Conservation (phyloP, 108 stramenopile species). For the Schizochytrium sp. region DNA sequence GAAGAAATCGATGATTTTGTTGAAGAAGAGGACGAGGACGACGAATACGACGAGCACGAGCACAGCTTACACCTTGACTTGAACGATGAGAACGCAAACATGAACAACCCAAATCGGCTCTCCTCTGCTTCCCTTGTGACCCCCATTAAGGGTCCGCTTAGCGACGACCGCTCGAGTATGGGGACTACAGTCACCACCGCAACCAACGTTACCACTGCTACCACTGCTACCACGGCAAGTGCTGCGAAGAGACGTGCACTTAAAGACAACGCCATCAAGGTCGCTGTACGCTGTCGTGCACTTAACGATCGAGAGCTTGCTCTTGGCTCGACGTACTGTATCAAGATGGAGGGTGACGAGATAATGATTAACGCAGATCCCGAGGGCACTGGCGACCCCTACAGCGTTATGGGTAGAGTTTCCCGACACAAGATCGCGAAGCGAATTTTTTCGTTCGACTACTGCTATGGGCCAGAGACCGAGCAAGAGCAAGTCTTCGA, state of each 20-base stretch:
- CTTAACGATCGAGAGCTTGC: slow-evolving; percentile 19
- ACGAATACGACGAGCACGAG: too few species aligned
- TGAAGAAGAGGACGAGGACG: too few species aligned
- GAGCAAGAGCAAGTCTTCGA: slow-evolving; percentile 48
- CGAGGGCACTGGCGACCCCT: slow-evolving; percentile 20
- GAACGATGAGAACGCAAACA: too few species aligned
- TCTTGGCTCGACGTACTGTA: background rate
- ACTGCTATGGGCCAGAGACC: background rate
- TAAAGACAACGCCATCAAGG: slow-evolving; percentile 34
- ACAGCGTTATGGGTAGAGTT: background rate
- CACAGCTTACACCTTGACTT: too few species aligned
- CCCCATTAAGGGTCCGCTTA: too few species aligned
- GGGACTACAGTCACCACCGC: too few species aligned
- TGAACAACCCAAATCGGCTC: too few species aligned
- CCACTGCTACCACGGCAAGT: background rate
- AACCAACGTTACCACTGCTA: too few species aligned
- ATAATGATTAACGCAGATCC: background rate
- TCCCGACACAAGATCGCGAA: background rate
- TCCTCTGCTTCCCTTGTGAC: too few species aligned
- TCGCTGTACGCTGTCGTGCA: slow-evolving; percentile 23
- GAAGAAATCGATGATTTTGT: too few species aligned
- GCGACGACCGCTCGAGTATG: too few species aligned
- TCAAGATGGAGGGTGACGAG: background rate
- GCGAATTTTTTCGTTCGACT: slow-evolving; percentile 24
- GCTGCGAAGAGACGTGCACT: too few species aligned